Conservation (phyloP, 371 early-diverging fungal species). For the Entomophthora muscae region DNA sequence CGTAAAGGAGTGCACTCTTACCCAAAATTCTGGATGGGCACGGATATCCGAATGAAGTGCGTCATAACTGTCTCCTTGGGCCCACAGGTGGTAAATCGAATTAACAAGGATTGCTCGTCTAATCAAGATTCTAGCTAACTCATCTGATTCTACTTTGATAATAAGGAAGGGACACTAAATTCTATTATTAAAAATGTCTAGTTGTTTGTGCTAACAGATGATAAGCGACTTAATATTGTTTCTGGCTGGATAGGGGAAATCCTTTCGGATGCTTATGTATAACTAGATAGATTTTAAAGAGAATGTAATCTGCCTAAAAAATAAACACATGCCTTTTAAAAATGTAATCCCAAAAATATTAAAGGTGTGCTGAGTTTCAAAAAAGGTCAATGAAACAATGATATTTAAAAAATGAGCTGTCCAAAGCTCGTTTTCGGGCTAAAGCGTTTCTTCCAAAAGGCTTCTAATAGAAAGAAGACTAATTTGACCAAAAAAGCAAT, state of each 20-base stretch:
- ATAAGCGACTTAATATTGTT: neutral
- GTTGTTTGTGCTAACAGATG: neutral
- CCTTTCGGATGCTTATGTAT: neutral
- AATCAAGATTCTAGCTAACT: conserved; percentile 53
- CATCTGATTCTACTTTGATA: conserved; percentile 44
- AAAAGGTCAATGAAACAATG: too few relatives aligned
- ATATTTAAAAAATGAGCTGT: too few relatives aligned
- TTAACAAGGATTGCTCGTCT: conserved; percentile 71
- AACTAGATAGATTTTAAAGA: neutral
- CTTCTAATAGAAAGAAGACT: neutral
- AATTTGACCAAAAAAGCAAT: neutral
- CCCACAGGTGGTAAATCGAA: conserved; percentile 72
- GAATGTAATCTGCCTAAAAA: neutral
- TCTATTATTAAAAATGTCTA: neutral
- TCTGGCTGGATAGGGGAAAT: neutral
- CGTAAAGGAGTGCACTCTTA: neutral
- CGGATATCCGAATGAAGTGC: conserved; percentile 38
- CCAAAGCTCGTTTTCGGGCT: too few relatives aligned
- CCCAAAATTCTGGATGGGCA: conserved; percentile 21
- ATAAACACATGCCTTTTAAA: neutral
- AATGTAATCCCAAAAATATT: neutral
- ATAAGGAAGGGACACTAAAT: conserved; percentile 58
- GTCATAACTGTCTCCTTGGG: conserved; percentile 35
- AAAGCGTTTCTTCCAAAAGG: neutral
- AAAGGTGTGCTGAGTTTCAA: neutral